Percentiles rank a stretch among this genome's conserved stretches.
These are phyloP conservation scores for Cyclotella baltica DNA, from an alignment of 108 stramenopile genomes.

Conservation along the genomic window DNA sequence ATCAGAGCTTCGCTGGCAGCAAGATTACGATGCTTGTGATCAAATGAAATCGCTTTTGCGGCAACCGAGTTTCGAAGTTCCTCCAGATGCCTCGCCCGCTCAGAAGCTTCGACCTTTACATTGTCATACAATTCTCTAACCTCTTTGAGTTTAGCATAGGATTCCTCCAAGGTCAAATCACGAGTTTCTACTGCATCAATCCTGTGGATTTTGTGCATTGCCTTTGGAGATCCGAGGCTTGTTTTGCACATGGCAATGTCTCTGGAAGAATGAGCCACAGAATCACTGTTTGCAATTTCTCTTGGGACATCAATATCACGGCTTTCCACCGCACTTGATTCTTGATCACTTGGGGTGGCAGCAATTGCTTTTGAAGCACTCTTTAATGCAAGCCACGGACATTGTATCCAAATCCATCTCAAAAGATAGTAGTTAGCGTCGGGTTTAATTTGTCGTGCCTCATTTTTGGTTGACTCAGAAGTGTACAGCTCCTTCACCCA, in stretches of 20 bases:
- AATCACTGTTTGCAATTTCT: neutral
- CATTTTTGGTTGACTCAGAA: neutral
- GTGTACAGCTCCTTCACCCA: constrained; percentile 3
- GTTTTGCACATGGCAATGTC: neutral
- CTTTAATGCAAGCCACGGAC: constrained; percentile 73
- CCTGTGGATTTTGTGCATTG: neutral
- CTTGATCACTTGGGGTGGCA: no score
- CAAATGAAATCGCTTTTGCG: neutral
- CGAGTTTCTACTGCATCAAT: constrained; percentile 5
- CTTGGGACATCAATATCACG: constrained; percentile 1
- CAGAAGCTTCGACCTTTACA: constrained; percentile 31
- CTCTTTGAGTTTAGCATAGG: constrained; percentile 18
- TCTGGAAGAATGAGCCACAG: neutral
- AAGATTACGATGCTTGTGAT: neutral
- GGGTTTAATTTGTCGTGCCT: neutral
- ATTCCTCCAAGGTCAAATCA: constrained; percentile 9
- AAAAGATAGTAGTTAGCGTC: constrained; percentile 51
- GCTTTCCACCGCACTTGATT: constrained; percentile 10
- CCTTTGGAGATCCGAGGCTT: neutral
- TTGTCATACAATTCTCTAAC: constrained; percentile 48
- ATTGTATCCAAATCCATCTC: constrained; percentile 83
- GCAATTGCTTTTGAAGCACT: constrained; percentile 23
- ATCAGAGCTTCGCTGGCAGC: neutral
- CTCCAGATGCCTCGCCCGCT: constrained; percentile 26
- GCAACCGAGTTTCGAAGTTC: neutral